phyloP scores from a whole-genome alignment of 1,284 basidiomycete genomes.

The Puccinia triticina region DNA sequence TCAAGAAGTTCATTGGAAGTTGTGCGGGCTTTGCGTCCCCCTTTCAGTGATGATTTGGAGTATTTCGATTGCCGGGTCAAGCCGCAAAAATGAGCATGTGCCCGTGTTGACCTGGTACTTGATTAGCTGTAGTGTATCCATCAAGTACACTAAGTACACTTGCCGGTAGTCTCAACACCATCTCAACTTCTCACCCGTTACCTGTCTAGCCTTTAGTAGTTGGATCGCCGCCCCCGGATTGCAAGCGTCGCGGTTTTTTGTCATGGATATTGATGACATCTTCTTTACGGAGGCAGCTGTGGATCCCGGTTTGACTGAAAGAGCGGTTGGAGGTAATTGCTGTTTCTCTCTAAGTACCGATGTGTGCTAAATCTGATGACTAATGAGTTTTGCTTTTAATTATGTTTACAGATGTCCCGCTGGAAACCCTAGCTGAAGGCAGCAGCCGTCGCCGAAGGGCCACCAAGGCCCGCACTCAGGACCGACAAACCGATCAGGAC shows the following conservation, averaged over 20 bases:
- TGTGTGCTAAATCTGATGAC: neutral
- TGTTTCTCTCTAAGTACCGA: neutral
- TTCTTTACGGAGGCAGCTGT: neutral
- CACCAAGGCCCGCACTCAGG: neutral
- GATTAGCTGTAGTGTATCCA: no score
- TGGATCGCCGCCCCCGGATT: neutral
- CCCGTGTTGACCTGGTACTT: no score
- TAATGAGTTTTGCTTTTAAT: no score
- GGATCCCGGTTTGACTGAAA: neutral
- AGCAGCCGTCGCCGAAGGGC: neutral
- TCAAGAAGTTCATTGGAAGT: no score
- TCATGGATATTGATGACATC: slow-evolving; percentile 15
- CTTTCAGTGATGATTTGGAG: no score
- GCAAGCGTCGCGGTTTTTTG: neutral
- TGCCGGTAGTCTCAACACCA: no score
- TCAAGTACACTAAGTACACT: no score
- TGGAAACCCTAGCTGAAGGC: neutral
- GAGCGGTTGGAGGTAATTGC: neutral
- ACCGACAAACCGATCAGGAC: neutral
- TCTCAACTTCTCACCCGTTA: no score
- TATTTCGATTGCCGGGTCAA: no score
- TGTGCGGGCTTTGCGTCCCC: no score
- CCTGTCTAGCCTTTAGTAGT: neutral
- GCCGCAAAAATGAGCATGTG: no score
- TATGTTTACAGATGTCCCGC: neutral